Evolutionary conservation across 768 basidiomycete genomes (phyloP), one percentile per base, ranked within the genome.

Genomic region (Kwoniella bestiolae): DNA sequence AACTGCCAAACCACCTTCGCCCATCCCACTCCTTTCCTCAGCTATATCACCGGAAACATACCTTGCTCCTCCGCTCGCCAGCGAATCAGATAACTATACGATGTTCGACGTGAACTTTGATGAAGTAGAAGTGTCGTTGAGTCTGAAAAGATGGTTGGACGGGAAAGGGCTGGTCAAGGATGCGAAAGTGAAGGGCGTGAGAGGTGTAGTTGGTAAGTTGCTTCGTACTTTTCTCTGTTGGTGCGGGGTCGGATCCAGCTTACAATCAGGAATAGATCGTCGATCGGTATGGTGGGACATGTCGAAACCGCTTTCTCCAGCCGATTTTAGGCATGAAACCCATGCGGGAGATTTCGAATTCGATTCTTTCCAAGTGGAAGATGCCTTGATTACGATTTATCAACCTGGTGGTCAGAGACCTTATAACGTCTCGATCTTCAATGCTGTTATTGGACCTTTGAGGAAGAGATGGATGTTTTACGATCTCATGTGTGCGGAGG

Each of bases 391-490:
- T 41, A 98, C 95, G 16, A 88, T 99, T 25, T 91, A 97, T 79
- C 95, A 99, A 75, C 95, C 96, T 0, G 90, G 87, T 35, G 86
- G 88, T 63, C 98, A 98, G 83, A 86, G 96, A 14, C 96, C 96
- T 0, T 81, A 73, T 69, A 81, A 80, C 56, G 65, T 80, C 23
- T 75, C 71, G 9, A 92, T 99, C 53, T 99, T 98, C 83, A 89
- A 90, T 64, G 96, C 96, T 26, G 90, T 92, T 72, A 86, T 97
- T 35, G 85, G 86, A 12, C 85, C 84, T 29, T 87, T 98, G 69
- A 85, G 96, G 60, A 97, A 96, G 80, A 88, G 90, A 74, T 98
- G 93, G 93, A 72, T 95, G 38, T 96, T 96, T 80, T 94, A 94
- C 80, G 96, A 99, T 81, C 88, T 98, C 69, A 82, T 98, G 65